Evolutionary conservation across 164 flowering plant genomes (phyloP), one percentile per base, ranked within the genome.

Genomic region (Magnolia kwangsiensis): DNA sequence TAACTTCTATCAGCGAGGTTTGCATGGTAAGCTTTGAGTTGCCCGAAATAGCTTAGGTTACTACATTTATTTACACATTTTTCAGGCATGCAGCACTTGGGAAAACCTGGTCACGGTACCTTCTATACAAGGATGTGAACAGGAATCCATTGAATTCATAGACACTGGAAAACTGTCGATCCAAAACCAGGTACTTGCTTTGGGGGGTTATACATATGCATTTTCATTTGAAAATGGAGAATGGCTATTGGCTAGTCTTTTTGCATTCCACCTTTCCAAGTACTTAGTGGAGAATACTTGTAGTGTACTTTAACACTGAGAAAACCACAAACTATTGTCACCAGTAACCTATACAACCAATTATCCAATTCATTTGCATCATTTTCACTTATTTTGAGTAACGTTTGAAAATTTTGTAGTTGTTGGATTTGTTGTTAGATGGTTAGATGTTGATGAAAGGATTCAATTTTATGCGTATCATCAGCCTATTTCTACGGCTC

Each of bases 71-170:
- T 20, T 8, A 31, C 29, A 67, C 18, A 31, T 31, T 65, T 67
- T 82, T 76, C 88, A 96, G 99, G 99, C 94, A 94, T 82, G 99
- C 97, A 27, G 98, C 99, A 9, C 92, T 94, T 50, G 99, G 99
- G 23, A 96, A 91, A 79, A 87, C 89, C 19, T 84, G 91, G 21
- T 75, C 93, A 23, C 88, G 98, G 8, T 96, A 96, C 84, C 68
- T 96, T 76, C 85, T 96, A 50, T 96, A 96, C 88, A 96, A 96
- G 82, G 99, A 96, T 80, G 97, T 94, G 49, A 93, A 96, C 74
- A 90, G 99, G 82, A 83, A 88, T 78, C 99, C 98, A 19, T 69
- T 92, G 80, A 88, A 10, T n/a, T 45, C 27, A n/a, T 70, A 70
- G 29, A 23, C 27, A 64, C 27, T 11, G 19, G 24, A 49, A n/a